Percentiles rank a stretch among this genome's conserved stretches.
phyloP scores from a whole-genome alignment of 495 filamentous ascomycete genomes.

The Tuber aestivum region DNA sequence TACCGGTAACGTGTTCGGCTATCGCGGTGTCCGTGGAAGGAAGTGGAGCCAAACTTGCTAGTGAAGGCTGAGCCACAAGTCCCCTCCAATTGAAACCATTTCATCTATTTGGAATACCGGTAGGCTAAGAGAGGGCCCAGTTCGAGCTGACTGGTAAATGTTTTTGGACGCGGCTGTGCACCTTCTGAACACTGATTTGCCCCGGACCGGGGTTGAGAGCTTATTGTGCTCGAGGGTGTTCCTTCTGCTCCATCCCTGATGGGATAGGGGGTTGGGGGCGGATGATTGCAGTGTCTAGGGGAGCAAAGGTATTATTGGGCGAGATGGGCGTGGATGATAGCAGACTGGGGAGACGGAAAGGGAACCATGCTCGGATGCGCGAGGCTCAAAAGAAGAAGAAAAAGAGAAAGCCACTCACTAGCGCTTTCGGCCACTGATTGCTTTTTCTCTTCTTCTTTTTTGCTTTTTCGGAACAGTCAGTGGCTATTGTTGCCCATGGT shows the following conservation, averaged over 20 bases:
- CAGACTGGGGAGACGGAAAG: neutral
- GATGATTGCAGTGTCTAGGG: neutral
- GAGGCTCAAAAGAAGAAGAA: conserved; percentile 9
- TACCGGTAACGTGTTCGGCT: neutral
- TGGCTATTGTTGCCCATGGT: neutral
- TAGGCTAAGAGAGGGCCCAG: neutral
- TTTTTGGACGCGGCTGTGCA: neutral
- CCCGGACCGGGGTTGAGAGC: neutral
- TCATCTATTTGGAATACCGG: neutral
- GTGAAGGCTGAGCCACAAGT: neutral
- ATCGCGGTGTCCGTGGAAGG: neutral
- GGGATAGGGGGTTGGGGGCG: neutral
- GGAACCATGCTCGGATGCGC: conserved; percentile 2
- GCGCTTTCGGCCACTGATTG: neutral
- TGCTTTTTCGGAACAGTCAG: neutral
- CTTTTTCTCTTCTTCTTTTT: too few relatives aligned
- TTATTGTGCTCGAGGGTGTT: neutral
- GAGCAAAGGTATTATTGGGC: neutral
- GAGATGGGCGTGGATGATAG: neutral
- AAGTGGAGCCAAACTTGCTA: neutral
- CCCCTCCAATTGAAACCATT: neutral
- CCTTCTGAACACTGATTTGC: neutral
- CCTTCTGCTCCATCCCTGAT: neutral
- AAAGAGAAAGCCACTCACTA: conserved; percentile 17
- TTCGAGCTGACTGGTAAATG: neutral